Evolutionary conservation across 192 early-diverging fungal genomes (phyloP).

Genomic region (Entomortierella lignicola): DNA sequence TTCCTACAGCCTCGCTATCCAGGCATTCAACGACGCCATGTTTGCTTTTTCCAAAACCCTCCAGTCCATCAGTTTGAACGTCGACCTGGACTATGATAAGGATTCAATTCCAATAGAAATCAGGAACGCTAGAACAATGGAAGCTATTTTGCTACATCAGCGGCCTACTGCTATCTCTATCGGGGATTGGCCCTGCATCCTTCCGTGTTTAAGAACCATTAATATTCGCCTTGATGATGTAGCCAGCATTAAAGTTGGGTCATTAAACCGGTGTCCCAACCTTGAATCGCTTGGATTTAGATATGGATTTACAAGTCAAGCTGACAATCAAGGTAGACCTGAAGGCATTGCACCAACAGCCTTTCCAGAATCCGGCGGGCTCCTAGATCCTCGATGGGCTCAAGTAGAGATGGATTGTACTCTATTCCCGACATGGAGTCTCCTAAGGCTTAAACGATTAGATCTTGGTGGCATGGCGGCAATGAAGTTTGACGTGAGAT

Average conservation of each 20-base stretch:
- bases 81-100: neutral
- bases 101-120: neutral
- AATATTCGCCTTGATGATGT: neutral
- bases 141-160: no score
- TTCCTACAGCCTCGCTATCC: neutral
- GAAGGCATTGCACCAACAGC: no score
- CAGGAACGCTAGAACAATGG: neutral
- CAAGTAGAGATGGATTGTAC: neutral
- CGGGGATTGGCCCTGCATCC: neutral
- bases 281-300: neutral
- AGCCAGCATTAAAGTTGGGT: slow-evolving; percentile 1
- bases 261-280: slow-evolving; percentile 15
- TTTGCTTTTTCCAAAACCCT: neutral
- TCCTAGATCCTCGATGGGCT: no score
- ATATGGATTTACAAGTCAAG: no score
- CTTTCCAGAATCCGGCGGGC: no score
- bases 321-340: neutral
- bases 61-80: neutral
- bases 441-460: neutral
- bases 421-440: slow-evolving; percentile 7
- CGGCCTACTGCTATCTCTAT: neutral
- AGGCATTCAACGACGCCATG: slow-evolving; percentile 11
- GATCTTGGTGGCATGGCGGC: neutral
- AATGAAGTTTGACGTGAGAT: slow-evolving; percentile 23
- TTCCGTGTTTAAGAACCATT: neutral